A percentile compares a stretch with the other conserved stretches of the same genome.
Evolutionary conservation across 1,284 basidiomycete species (phyloP).

Genomic region (Irpex rosettiformis): DNA sequence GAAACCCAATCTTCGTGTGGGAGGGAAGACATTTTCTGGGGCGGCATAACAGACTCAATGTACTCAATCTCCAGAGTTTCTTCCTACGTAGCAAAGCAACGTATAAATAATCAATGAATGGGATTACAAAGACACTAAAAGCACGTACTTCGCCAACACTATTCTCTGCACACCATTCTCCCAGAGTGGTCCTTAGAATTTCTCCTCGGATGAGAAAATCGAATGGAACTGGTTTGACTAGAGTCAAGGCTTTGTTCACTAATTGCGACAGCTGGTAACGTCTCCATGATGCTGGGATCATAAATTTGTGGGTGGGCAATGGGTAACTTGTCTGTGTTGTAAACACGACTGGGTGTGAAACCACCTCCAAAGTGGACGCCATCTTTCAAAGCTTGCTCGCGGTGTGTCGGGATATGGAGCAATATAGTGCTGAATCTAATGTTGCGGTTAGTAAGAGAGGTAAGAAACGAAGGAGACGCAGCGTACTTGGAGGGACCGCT

Average conservation of each 20-base stretch:
- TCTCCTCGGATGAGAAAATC: conserved; percentile 90
- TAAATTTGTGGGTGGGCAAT: conserved; percentile 89
- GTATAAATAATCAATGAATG: conserved; percentile 4
- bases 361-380: conserved; percentile 28
- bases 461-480: neutral
- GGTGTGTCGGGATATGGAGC: no score
- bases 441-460: no score
- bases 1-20: conserved; percentile 96
- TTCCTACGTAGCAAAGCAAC: conserved; percentile 49
- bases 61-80: conserved; percentile 94
- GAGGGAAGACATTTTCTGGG: conserved; percentile 76
- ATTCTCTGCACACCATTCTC: conserved; percentile 75
- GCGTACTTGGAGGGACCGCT: neutral
- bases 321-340: conserved; percentile 78
- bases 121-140: conserved; percentile 12
- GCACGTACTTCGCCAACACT: conserved; percentile 62
- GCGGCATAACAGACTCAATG: conserved; percentile 89
- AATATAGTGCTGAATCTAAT: no score
- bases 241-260: conserved; percentile 89
- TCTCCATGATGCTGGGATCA: conserved; percentile 90
- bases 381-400: conserved; percentile 8
- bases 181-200: conserved; percentile 72
- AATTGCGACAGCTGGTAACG: conserved; percentile 97
- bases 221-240: conserved; percentile 80
- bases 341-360: conserved; percentile 68